Evolutionary conservation across 2,329 filamentous ascomycete genomes (phyloP).

Genomic region (Daldinia eschscholtzii): DNA sequence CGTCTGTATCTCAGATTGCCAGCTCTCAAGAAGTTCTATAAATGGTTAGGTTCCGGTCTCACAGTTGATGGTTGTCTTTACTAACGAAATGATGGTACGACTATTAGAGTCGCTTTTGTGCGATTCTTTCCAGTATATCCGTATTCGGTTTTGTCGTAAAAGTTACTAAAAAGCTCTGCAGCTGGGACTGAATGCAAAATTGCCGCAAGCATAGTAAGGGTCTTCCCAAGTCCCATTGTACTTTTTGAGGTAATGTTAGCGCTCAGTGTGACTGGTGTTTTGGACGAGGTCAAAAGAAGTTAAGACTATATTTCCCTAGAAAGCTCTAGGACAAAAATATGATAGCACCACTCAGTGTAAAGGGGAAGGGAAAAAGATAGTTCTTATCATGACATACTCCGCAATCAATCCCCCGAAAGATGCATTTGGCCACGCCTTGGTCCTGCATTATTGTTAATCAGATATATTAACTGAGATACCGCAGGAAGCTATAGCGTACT

Average conservation of each 20-base stretch:
- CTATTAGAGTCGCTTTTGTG: not conserved
- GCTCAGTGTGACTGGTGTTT: not conserved
- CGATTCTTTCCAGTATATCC: not conserved
- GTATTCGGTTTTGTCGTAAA: not conserved
- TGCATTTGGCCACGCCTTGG: not conserved
- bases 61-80: not conserved
- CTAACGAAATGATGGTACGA: not conserved
- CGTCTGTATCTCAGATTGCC: slow-evolving; percentile 6
- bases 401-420: not conserved
- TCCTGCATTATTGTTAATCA: not conserved
- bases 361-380: not conserved
- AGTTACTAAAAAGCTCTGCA: not conserved
- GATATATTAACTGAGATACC: not conserved
- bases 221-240: slow-evolving; percentile 1
- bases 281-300: not conserved
- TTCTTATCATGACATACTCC: not conserved
- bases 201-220: not conserved
- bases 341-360: not conserved
- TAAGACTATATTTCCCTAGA: not conserved
- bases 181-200: not conserved
- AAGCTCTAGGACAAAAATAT: not conserved
- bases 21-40: not conserved
- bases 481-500: not conserved
- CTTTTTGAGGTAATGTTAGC: not conserved
- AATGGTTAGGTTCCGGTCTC: not conserved